Percentiles rank a stretch among this genome's conserved stretches.
Evolutionary conservation across 1,284 basidiomycete genomes (phyloP).

Genomic region (Mrakiaceae sp.): DNA sequence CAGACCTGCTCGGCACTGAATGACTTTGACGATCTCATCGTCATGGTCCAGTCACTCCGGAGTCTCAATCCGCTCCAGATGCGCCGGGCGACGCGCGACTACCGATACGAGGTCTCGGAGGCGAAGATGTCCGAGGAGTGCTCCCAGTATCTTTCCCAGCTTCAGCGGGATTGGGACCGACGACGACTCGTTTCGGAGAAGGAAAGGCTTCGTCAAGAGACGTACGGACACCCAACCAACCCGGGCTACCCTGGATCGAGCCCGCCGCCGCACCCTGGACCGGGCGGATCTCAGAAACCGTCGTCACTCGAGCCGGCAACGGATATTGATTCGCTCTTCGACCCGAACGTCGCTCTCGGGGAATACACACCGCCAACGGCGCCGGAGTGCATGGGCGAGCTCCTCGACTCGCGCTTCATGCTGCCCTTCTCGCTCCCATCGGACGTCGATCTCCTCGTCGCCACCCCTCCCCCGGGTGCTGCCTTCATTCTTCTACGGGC

Average conservation of each 20-base stretch:
- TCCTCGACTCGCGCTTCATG: slow-evolving; percentile 85
- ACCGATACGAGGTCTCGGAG: slow-evolving; percentile 90
- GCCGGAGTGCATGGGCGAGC: slow-evolving; percentile 70
- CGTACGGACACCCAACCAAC: neutral
- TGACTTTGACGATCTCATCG: slow-evolving; percentile 77
- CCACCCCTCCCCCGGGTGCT: slow-evolving; percentile 34
- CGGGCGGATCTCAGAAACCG: slow-evolving; percentile 18
- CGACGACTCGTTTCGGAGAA: slow-evolving; percentile 50
- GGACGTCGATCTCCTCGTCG: slow-evolving; percentile 62
- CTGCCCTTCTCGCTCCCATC: slow-evolving; percentile 74
- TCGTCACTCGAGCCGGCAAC: slow-evolving; percentile 9
- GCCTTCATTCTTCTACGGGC: slow-evolving; percentile 24
- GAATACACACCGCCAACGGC: slow-evolving; percentile 63
- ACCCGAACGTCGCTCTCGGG: slow-evolving; percentile 49
- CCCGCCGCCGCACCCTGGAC: neutral
- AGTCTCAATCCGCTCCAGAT: slow-evolving; percentile 89
- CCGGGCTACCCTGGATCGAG: neutral
- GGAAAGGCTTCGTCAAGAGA: slow-evolving; percentile 2
- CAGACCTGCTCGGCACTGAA: slow-evolving; percentile 54
- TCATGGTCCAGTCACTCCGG: slow-evolving; percentile 77
- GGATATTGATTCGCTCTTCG: slow-evolving; percentile 64
- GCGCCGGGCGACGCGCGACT: slow-evolving; percentile 82
- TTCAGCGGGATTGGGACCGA: slow-evolving; percentile 93
- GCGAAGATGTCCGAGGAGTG: slow-evolving; percentile 88
- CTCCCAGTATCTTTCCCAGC: slow-evolving; percentile 77